These are phyloP conservation scores for Penicillium ucsense DNA, from an alignment of 495 filamentous ascomycete genomes.

Conservation along the genomic window DNA sequence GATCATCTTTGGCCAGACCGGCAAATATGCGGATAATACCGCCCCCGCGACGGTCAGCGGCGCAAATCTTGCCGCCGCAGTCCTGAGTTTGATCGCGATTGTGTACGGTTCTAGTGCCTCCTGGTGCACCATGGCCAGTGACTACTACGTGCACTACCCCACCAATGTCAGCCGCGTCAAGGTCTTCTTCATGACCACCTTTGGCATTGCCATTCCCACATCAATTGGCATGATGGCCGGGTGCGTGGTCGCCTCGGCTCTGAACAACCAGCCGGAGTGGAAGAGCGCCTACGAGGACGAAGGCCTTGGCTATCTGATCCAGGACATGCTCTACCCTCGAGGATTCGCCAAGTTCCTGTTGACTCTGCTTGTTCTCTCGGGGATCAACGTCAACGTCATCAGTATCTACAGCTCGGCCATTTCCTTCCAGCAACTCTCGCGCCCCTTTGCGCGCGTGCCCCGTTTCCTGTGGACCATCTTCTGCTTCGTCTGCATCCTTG, in stretches of 20 bases:
- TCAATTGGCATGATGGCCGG: slow-evolving; percentile 48
- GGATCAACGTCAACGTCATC: slow-evolving; percentile 33
- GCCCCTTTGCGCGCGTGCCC: slow-evolving; percentile 30
- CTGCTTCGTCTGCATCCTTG: slow-evolving; percentile 29
- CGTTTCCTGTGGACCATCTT: slow-evolving; percentile 33
- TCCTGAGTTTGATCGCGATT: slow-evolving; percentile 44
- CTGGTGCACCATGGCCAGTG: slow-evolving; percentile 50
- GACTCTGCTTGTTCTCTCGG: slow-evolving; percentile 43
- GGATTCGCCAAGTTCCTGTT: slow-evolving; percentile 52
- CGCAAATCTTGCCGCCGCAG: slow-evolving; percentile 30
- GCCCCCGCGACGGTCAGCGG: slow-evolving; percentile 27
- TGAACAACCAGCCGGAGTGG: slow-evolving; percentile 39
- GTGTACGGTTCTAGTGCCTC: slow-evolving; percentile 49
- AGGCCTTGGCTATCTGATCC: slow-evolving; percentile 49
- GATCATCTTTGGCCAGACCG: slow-evolving; percentile 45
- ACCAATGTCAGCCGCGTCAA: slow-evolving; percentile 37
- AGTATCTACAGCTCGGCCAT: slow-evolving; percentile 33
- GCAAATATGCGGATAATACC: slow-evolving; percentile 33
- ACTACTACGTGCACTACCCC: slow-evolving; percentile 56
- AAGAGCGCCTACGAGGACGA: slow-evolving; percentile 30
- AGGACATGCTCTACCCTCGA: slow-evolving; percentile 42
- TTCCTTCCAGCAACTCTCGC: slow-evolving; percentile 30
- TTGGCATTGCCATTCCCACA: slow-evolving; percentile 42
- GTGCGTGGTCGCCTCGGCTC: slow-evolving; percentile 40
- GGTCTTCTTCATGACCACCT: slow-evolving; percentile 40